Percentiles rank a stretch among this genome's conserved stretches.
Conservation (phyloP, 768 basidiomycete genomes). For the Paxillus involutus region DNA sequence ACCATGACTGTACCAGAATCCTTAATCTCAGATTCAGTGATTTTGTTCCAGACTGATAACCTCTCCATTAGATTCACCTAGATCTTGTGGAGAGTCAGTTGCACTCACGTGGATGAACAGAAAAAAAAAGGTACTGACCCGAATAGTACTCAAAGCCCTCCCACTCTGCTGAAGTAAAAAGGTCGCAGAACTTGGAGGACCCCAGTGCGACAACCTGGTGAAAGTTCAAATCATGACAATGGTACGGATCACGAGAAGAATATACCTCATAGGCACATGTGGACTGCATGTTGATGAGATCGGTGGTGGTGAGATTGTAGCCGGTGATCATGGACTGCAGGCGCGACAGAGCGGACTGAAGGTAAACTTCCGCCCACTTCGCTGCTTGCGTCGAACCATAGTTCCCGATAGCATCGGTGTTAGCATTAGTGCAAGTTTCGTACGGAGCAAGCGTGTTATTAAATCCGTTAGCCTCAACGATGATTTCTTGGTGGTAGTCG, state of each 20-base stretch:
- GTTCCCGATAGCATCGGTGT: constrained; percentile 20
- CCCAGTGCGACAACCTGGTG: constrained; percentile 48
- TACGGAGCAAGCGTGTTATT: constrained; percentile 51
- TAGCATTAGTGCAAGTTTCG: constrained; percentile 30
- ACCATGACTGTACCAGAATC: constrained; percentile 37
- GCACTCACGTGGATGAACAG: background rate
- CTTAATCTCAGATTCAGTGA: background rate
- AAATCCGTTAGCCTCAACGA: constrained; percentile 42
- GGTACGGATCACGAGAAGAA: background rate
- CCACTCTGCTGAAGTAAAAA: constrained; percentile 56
- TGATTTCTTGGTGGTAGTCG: constrained; percentile 48
- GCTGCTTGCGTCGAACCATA: constrained; percentile 21
- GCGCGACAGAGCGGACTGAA: constrained; percentile 35
- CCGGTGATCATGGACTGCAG: constrained; percentile 34
- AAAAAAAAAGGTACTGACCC: constrained; percentile 18
- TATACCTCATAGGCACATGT: constrained; percentile 41
- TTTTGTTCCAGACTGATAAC: constrained; percentile 14
- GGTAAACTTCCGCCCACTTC: constrained; percentile 41
- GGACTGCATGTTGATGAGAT: constrained; percentile 37
- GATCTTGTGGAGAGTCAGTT: background rate
- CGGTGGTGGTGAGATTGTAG: constrained; percentile 27
- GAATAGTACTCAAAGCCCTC: constrained; percentile 45
- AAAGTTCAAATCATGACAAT: background rate
- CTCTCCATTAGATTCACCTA: background rate
- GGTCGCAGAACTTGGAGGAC: constrained; percentile 46